Conservation (phyloP, 768 basidiomycete genomes). For the Psilocybe sp. region DNA sequence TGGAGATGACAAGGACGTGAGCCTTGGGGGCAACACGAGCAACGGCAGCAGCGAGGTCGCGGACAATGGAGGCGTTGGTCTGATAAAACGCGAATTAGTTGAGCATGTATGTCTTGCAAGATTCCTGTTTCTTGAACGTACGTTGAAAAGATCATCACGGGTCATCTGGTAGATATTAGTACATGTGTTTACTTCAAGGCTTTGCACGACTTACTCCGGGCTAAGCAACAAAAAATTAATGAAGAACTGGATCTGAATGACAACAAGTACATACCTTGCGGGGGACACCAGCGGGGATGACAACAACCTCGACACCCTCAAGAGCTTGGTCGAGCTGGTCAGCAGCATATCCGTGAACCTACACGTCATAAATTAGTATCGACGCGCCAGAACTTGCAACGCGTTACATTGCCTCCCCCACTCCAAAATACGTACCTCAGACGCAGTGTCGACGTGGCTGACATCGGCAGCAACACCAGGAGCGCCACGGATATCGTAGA, state of each 20-base stretch:
- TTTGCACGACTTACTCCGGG: slow-evolving; percentile 67
- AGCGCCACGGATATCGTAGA: slow-evolving; percentile 95
- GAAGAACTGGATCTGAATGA: neutral
- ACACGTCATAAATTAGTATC: slow-evolving; percentile 6
- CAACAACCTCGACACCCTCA: slow-evolving; percentile 86
- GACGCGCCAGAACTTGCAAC: neutral
- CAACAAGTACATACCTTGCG: slow-evolving; percentile 69
- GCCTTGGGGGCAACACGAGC: slow-evolving; percentile 86
- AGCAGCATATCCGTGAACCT: slow-evolving; percentile 80
- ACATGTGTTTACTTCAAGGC: slow-evolving; percentile 2
- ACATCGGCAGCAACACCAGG: slow-evolving; percentile 98
- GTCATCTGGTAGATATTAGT: slow-evolving; percentile 68
- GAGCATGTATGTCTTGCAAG: neutral
- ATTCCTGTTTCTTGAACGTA: slow-evolving; percentile 32
- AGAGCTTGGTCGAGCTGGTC: slow-evolving; percentile 90
- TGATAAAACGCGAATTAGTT: slow-evolving; percentile 24
- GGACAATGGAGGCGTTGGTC: slow-evolving; percentile 98
- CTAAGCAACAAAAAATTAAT: slow-evolving; percentile 41
- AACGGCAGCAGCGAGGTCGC: slow-evolving; percentile 88
- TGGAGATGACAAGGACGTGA: slow-evolving; percentile 95
- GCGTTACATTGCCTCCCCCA: neutral
- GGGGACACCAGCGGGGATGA: slow-evolving; percentile 99
- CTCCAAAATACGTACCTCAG: slow-evolving; percentile 54
- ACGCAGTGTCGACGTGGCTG: slow-evolving; percentile 86
- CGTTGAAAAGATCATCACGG: slow-evolving; percentile 95